Evolutionary conservation across 2,329 filamentous ascomycete species (phyloP).

Genomic region (Malbranchea zuffiana): DNA sequence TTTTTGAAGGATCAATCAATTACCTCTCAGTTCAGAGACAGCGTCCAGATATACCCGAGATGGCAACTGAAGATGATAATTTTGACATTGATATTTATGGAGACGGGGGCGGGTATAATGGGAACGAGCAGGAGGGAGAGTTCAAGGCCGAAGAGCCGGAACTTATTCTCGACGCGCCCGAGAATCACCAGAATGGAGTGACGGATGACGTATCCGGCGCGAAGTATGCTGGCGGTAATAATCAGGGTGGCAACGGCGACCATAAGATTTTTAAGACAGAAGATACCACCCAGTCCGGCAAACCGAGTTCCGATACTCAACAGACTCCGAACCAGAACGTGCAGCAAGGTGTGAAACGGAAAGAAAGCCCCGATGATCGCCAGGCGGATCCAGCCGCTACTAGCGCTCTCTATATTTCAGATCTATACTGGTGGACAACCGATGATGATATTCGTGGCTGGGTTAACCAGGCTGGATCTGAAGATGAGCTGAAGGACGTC

Average conservation of each 20-base stretch:
- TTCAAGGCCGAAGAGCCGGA: conserved; percentile 32
- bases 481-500: conserved; percentile 78
- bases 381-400: conserved; percentile 50
- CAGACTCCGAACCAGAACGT: conserved; percentile 34
- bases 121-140: conserved; percentile 38
- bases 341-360: conserved; percentile 52
- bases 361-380: conserved; percentile 46
- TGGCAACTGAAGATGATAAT: conserved; percentile 53
- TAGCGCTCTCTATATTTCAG: conserved; percentile 70
- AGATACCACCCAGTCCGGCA: conserved; percentile 15
- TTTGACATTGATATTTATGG: conserved; percentile 63
- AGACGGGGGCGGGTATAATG: conserved; percentile 42
- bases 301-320: conserved; percentile 9
- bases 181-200: conserved; percentile 22
- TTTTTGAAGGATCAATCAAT: conserved; percentile 27
- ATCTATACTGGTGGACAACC: conserved; percentile 92
- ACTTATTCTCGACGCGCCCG: conserved; percentile 30
- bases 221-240: conserved; percentile 21
- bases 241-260: conserved; percentile 19
- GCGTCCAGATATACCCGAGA: conserved; percentile 24
- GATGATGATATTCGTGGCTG: conserved; percentile 91
- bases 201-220: conserved; percentile 16
- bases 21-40: conserved; percentile 21
- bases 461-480: conserved; percentile 66
- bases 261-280: conserved; percentile 16